phyloP scores from a whole-genome alignment of 2,329 filamentous ascomycete genomes.

The Tetracladium maxilliforme region DNA sequence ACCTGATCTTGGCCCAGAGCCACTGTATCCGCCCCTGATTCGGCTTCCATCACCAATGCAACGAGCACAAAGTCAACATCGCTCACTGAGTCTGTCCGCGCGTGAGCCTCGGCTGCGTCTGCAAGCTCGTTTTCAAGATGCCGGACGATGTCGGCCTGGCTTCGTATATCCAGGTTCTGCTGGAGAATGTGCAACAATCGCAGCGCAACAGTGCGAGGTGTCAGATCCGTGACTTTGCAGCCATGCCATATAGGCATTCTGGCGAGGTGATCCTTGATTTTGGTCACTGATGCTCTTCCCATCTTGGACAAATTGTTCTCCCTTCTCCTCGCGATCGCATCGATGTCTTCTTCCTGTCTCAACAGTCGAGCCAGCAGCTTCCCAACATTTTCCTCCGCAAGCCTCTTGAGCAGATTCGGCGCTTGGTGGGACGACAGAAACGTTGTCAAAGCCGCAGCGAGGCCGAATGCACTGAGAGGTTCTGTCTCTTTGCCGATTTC shows the following conservation, averaged over 20 bases:
- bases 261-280: slow-evolving; percentile 36
- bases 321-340: slow-evolving; percentile 45
- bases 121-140: slow-evolving; percentile 17
- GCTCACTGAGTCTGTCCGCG: slow-evolving; percentile 7
- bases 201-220: slow-evolving; percentile 48
- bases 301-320: slow-evolving; percentile 55
- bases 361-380: slow-evolving; percentile 42
- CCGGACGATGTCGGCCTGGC: slow-evolving; percentile 30
- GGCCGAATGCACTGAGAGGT: slow-evolving; percentile 43
- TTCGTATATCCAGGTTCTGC: slow-evolving; percentile 30
- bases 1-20: slow-evolving; percentile 3
- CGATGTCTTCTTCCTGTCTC: slow-evolving; percentile 35
- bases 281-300: slow-evolving; percentile 37
- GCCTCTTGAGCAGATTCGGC: slow-evolving; percentile 39
- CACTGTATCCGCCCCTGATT: slow-evolving; percentile 18
- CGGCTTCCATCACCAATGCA: slow-evolving; percentile 18
- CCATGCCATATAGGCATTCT: slow-evolving; percentile 46
- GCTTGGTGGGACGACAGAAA: slow-evolving; percentile 47
- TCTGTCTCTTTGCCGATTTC: slow-evolving; percentile 46
- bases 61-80: slow-evolving; percentile 27
- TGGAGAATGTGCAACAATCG: slow-evolving; percentile 42
- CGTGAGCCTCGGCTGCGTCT: slow-evolving; percentile 8
- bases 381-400: slow-evolving; percentile 37
- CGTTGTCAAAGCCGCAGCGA: slow-evolving; percentile 47
- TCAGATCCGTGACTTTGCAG: slow-evolving; percentile 30